Evolutionary conservation across 225 moss, liverwort and hornwort genomes (phyloP).

Genomic region (Physcomitrellopsis africana): DNA sequence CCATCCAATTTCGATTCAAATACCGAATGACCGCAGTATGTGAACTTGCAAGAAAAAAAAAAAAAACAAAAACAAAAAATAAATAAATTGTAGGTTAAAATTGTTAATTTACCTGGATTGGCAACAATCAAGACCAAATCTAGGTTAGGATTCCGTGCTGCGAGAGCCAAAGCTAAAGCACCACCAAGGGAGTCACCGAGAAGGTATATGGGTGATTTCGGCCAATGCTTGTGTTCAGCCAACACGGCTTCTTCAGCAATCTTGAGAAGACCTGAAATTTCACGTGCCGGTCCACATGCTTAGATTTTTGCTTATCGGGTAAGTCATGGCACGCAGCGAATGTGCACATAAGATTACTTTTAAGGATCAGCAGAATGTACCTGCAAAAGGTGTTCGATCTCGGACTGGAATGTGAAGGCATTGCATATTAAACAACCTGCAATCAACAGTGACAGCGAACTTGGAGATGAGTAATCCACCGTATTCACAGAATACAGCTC

Average conservation of each 20-base stretch:
- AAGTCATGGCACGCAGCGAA: neutral
- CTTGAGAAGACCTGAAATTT: conserved; percentile 69
- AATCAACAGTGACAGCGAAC: neutral
- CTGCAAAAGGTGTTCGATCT: conserved; percentile 69
- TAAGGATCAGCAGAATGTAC: conserved; percentile 25
- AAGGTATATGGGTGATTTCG: conserved; percentile 71
- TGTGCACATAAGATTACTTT: neutral
- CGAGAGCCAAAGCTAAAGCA: conserved; percentile 61
- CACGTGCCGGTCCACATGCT: neutral
- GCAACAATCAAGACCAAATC: conserved; percentile 76
- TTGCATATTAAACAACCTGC: conserved; percentile 60
- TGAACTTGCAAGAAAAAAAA: too few species aligned
- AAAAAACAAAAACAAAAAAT: too few species aligned
- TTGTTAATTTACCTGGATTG: conserved; percentile 69
- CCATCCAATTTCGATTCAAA: too few species aligned
- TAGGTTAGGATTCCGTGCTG: conserved; percentile 77
- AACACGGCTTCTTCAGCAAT: conserved; percentile 70
- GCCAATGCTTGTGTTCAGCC: conserved; percentile 63
- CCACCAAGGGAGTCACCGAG: conserved; percentile 88
- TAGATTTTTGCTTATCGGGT: neutral
- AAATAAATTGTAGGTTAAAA: too few species aligned
- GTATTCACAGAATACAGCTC: too few species aligned
- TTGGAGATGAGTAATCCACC: too few species aligned
- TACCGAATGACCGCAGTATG: too few species aligned
- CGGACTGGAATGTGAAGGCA: conserved; percentile 66